Evolutionary conservation across 495 filamentous ascomycete genomes (phyloP).

Genomic region (Darksidea phi): DNA sequence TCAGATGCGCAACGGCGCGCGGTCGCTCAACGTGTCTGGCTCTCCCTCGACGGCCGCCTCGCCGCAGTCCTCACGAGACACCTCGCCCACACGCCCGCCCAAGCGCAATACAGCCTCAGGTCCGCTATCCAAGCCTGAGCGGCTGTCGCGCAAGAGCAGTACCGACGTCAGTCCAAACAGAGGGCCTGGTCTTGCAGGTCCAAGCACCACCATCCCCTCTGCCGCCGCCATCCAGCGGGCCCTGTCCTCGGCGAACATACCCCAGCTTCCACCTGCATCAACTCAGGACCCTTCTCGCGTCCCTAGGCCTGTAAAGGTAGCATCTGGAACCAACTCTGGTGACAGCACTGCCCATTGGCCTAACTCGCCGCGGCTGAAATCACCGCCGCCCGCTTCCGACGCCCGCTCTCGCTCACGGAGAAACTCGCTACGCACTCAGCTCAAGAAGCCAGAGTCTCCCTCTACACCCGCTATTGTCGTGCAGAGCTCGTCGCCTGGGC

Average conservation of each 20-base stretch:
- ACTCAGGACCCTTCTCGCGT: slow-evolving; percentile 59
- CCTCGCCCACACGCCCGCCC: slow-evolving; percentile 36
- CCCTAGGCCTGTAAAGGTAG: slow-evolving; percentile 60
- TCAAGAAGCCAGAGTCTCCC: slow-evolving; percentile 22
- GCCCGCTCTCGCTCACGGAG: slow-evolving; percentile 37
- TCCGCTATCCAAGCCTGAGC: slow-evolving; percentile 29
- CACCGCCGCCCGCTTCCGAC: slow-evolving; percentile 60
- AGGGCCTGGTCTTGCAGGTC: slow-evolving; percentile 46
- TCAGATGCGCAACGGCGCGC: slow-evolving; percentile 19
- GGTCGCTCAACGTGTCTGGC: slow-evolving; percentile 30
- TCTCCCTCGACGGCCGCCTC: slow-evolving; percentile 38
- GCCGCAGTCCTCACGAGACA: slow-evolving; percentile 42
- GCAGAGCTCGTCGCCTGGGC: slow-evolving; percentile 52
- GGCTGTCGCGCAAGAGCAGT: slow-evolving; percentile 66
- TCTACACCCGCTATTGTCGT: slow-evolving; percentile 54
- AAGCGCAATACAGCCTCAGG: slow-evolving; percentile 13
- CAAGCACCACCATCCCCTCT: slow-evolving; percentile 53
- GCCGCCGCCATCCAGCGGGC: slow-evolving; percentile 62
- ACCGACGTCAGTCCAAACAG: slow-evolving; percentile 69
- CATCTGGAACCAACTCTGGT: slow-evolving; percentile 41
- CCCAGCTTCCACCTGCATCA: slow-evolving; percentile 55
- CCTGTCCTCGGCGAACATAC: slow-evolving; percentile 62
- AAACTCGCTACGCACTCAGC: slow-evolving; percentile 44
- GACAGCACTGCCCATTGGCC: slow-evolving; percentile 66
- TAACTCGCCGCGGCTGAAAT: slow-evolving; percentile 63